Evolutionary conservation across 2,329 filamentous ascomycete species (phyloP).

Genomic region (Arthrinium puccinioides): DNA sequence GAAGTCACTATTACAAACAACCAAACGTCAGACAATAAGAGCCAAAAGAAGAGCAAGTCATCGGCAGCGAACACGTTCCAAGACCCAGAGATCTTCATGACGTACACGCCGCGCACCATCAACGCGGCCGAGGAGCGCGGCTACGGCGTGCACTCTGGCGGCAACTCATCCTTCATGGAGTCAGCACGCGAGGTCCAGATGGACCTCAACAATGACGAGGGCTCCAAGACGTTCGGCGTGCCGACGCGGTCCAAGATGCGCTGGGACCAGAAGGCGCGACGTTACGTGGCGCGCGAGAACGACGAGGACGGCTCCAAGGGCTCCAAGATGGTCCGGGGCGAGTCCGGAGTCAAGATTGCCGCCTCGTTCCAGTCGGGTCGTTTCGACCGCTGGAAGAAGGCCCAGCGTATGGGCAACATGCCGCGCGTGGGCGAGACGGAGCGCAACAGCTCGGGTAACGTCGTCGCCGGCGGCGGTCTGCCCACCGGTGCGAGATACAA

Average conservation of each 20-base stretch:
- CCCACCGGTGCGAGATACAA: constrained; percentile 56
- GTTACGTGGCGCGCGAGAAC: constrained; percentile 87
- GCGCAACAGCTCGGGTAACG: constrained; percentile 29
- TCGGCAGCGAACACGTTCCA: constrained; percentile 52
- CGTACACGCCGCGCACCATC: constrained; percentile 75
- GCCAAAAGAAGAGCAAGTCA: constrained; percentile 27
- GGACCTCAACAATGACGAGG: constrained; percentile 89
- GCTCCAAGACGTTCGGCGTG: constrained; percentile 69
- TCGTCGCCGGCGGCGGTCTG: constrained; percentile 21
- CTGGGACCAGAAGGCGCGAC: constrained; percentile 95
- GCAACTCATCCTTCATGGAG: constrained; percentile 65
- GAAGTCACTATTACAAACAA: constrained; percentile 65
- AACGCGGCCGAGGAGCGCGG: constrained; percentile 84
- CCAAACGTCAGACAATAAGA: constrained; percentile 40
- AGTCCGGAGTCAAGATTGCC: constrained; percentile 92
- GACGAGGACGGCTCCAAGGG: constrained; percentile 86
- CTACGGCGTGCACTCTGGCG: constrained; percentile 85
- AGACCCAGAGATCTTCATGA: constrained; percentile 92
- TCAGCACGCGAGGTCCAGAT: constrained; percentile 83
- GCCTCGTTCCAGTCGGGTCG: constrained; percentile 88
- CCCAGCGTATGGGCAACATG: constrained; percentile 71
- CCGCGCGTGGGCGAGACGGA: constrained; percentile 82
- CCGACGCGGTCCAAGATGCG: constrained; percentile 71
- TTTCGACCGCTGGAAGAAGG: constrained; percentile 87
- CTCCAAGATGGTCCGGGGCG: constrained; percentile 69